A percentile compares a stretch with the other conserved stretches of the same genome.
phyloP scores from a whole-genome alignment of 2,329 filamentous ascomycete genomes.

The Colletotrichum falcatum region DNA sequence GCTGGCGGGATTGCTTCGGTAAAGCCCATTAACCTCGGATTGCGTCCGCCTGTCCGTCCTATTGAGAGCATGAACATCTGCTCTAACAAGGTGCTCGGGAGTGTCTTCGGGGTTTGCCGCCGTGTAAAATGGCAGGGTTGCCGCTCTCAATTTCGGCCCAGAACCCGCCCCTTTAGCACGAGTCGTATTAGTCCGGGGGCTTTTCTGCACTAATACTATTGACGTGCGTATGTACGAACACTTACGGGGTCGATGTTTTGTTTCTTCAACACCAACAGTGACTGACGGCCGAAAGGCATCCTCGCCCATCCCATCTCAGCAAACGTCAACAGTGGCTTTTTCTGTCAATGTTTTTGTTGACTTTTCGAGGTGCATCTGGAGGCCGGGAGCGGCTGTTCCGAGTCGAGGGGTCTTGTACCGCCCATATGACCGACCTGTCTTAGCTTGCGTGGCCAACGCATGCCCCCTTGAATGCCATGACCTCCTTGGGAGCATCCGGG shows the following conservation, averaged over 20 bases:
- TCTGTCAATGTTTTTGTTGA: no score
- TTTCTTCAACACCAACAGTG: neutral
- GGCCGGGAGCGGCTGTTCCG: neutral
- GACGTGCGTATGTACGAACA: no score
- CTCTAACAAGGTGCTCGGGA: neutral
- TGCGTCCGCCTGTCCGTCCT: neutral
- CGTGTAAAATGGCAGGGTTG: slow-evolving; percentile 13
- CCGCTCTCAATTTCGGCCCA: slow-evolving; percentile 4
- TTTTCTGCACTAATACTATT: no score
- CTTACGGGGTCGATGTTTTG: slow-evolving; percentile 8
- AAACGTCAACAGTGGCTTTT: neutral
- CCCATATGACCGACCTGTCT: slow-evolving; percentile 10
- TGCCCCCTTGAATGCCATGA: slow-evolving; percentile 10
- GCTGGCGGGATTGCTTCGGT: neutral
- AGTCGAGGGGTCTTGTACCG: slow-evolving; percentile 11
- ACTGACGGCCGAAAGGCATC: no score
- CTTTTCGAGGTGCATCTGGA: neutral
- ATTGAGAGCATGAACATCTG: neutral
- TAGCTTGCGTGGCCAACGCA: slow-evolving; percentile 19
- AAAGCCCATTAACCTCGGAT: neutral
- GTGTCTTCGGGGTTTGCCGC: slow-evolving; percentile 23
- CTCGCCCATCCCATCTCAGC: neutral
- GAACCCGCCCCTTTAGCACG: slow-evolving; percentile 21
- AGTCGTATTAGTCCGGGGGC: no score
- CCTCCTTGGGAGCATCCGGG: slow-evolving; percentile 6